Percentiles rank a stretch among this genome's conserved stretches.
Conservation (phyloP, 2,329 filamentous ascomycete species). For the Fusarium sp. region DNA sequence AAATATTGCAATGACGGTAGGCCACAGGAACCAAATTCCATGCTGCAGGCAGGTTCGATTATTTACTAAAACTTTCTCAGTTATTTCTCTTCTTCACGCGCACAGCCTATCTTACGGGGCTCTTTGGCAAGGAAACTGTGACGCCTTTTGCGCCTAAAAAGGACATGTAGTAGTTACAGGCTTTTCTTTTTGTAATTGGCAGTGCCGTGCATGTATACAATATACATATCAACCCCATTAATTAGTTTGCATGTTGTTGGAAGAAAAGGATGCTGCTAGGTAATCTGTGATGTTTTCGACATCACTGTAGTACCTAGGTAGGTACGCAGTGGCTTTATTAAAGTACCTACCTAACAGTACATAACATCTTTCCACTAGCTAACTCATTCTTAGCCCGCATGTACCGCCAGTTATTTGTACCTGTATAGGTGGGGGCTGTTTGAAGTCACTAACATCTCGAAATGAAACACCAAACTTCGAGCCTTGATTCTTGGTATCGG, state of each 20-base stretch:
- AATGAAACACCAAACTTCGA: constrained; percentile 10
- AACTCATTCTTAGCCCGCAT: not conserved
- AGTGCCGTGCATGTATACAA: no score
- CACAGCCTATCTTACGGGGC: constrained; percentile 67
- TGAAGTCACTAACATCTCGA: not conserved
- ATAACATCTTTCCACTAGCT: no score
- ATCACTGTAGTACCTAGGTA: not conserved
- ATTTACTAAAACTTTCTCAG: constrained; percentile 47
- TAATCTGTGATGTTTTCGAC: not conserved
- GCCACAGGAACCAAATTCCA: constrained; percentile 33
- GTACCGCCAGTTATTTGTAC: not conserved
- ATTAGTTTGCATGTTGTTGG: not conserved
- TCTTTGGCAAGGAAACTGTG: constrained; percentile 65
- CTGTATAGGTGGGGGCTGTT: not conserved
- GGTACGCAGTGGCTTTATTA: not conserved
- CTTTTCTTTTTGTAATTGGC: not conserved
- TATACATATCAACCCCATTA: not conserved
- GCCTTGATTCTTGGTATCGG: constrained; percentile 15
- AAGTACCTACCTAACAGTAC: not conserved
- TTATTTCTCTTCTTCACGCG: constrained; percentile 67
- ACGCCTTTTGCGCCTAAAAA: constrained; percentile 43
- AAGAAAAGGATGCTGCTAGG: not conserved
- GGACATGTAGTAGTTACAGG: constrained; percentile 28
- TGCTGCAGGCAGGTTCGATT: not conserved
- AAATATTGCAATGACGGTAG: constrained; percentile 74